Conservation (phyloP, 2,329 filamentous ascomycete species). For the Coniochaeta pulveracea region DNA sequence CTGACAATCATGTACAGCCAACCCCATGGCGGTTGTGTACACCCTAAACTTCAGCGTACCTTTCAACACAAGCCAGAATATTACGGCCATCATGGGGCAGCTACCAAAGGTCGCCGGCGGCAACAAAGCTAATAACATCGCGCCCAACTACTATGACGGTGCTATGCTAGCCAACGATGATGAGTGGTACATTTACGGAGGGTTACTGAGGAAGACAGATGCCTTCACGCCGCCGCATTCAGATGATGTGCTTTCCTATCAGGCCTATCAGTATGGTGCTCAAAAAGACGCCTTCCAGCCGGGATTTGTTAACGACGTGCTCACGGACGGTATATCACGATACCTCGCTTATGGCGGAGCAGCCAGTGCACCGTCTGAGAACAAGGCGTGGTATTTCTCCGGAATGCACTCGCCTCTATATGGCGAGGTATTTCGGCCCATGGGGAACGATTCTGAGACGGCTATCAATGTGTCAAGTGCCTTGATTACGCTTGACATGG, state of each 20-base stretch:
- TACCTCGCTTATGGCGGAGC: constrained; percentile 55
- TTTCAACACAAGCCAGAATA: constrained; percentile 41
- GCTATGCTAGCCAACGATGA: constrained; percentile 53
- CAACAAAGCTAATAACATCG: constrained; percentile 34
- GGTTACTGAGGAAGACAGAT: constrained; percentile 27
- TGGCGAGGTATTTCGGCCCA: constrained; percentile 33
- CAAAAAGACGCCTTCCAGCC: constrained; percentile 27
- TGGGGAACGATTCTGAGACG: constrained; percentile 20
- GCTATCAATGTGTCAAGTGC: constrained; percentile 38
- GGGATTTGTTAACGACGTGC: constrained; percentile 27
- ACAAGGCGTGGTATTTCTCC: constrained; percentile 61
- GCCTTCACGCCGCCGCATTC: constrained; percentile 24
- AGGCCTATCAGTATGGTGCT: constrained; percentile 38
- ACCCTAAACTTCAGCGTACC: constrained; percentile 45
- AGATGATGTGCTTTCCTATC: constrained; percentile 37
- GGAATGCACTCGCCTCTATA: constrained; percentile 41
- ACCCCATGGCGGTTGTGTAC: constrained; percentile 40
- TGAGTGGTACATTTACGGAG: constrained; percentile 55
- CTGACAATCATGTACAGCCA: constrained; percentile 25
- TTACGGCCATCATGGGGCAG: constrained; percentile 35
- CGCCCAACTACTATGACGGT: constrained; percentile 49
- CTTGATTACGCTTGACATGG: constrained; percentile 52
- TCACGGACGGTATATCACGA: constrained; percentile 38
- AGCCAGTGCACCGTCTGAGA: constrained; percentile 56
- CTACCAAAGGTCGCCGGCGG: constrained; percentile 34